A percentile compares a stretch with the other conserved stretches of the same genome.
Evolutionary conservation across 2,329 filamentous ascomycete species (phyloP).

Genomic region (Aspergillus floridensis): DNA sequence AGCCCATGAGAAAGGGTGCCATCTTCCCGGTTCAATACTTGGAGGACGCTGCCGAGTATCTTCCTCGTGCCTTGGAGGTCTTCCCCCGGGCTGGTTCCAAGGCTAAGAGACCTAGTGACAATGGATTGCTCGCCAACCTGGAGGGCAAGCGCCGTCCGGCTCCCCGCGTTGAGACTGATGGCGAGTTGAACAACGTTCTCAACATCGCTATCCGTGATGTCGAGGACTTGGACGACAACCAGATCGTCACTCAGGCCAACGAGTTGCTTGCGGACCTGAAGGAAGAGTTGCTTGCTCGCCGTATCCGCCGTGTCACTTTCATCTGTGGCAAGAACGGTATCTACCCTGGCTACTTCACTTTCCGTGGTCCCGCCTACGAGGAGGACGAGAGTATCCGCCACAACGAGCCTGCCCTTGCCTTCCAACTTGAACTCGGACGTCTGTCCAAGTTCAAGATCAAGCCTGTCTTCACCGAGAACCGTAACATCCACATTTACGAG

Average conservation of each 20-base stretch:
- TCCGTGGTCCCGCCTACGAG: conserved; percentile 84
- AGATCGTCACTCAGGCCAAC: conserved; percentile 72
- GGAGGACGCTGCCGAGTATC: conserved; percentile 86
- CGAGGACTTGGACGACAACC: conserved; percentile 77
- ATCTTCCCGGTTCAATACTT: conserved; percentile 91
- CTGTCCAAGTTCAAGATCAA: conserved; percentile 97
- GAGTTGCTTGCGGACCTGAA: conserved; percentile 76
- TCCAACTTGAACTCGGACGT: conserved; percentile 94
- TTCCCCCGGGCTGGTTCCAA: conserved; percentile 62
- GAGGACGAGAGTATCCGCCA: conserved; percentile 97
- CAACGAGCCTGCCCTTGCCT: conserved; percentile 91
- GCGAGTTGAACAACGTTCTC: conserved; percentile 85
- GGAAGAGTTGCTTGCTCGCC: conserved; percentile 75
- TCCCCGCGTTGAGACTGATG: conserved; percentile 57
- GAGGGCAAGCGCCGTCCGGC: conserved; percentile 66
- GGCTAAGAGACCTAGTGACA: conserved; percentile 56
- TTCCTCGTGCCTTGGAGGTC: conserved; percentile 78
- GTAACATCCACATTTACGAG: conserved; percentile 98
- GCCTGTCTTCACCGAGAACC: conserved; percentile 97
- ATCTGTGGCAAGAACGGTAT: conserved; percentile 94
- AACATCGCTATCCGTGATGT: conserved; percentile 89
- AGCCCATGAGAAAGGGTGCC: conserved; percentile 85
- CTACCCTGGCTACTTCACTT: conserved; percentile 96
- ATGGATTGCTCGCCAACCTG: conserved; percentile 68
- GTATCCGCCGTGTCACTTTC: conserved; percentile 88